Base-by-base conservation (phyloP, 163 green algal species). In the Chlamydomonas reinhardtii region DNA sequence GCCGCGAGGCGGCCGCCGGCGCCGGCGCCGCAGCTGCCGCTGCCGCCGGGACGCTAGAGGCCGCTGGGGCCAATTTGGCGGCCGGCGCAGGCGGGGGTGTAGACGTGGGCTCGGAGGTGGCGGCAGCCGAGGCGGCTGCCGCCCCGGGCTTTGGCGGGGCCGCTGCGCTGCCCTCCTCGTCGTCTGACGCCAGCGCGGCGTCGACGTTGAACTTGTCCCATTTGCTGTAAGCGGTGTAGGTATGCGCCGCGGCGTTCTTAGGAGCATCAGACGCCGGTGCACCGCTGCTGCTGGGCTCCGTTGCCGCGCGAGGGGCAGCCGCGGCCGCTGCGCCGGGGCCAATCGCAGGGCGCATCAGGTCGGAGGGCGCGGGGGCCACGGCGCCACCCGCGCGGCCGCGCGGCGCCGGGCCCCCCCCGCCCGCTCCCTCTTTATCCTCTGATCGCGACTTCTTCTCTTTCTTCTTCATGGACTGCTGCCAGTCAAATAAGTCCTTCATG, bases 171-270 rank as follows among this genome's bases (percentile, higher is more conserved):
- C 64, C 34, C 16, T 69, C 76, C 79, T 91, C 91, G 2, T 80
- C 78, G 25, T 93, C 88, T 0, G 74, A 88, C 25, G 70, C 79
- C 17, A 96, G 39, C 27, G 91, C 91, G 0, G 91, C 91, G 54
- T 98, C 94, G 2, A 94, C 86, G 83, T 98, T 93, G 83, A 97
- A 95, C 69, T 93, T 94, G 75, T 98, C 94, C 95, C 95, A 98
- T 61, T 95, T 96, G 70, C 72, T 88, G 81, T 93, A 96, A n/a
- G 94, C 84, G 15, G 94, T 87, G 84, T 97, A 95, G 0, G 94
- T 98, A 90, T 98, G 95, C 1, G 87, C 84, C 8, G 94, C 95
- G 34, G 94, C 89, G 48, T 65, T 91, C 76, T 6, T 85, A 29
- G 39, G 52, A 78, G 66, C 17, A 27, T 62, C 43, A 43, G 29